These are phyloP conservation scores for Chaetothyriales sp. DNA, from an alignment of 2,329 filamentous ascomycete species.

Conservation along the genomic window DNA sequence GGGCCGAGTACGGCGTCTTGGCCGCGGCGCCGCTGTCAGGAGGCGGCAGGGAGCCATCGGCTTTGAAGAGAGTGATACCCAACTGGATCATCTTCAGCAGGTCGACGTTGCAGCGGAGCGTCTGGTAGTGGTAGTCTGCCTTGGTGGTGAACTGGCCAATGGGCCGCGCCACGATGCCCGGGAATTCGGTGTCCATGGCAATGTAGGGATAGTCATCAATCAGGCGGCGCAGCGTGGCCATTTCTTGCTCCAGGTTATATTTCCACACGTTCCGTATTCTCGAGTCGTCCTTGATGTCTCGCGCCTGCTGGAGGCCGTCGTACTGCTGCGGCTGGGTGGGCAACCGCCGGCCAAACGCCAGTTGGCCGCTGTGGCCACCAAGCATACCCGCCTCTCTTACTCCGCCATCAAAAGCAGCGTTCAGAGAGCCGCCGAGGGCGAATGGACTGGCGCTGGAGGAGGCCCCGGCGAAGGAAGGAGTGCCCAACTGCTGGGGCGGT, in stretches of 20 bases:
- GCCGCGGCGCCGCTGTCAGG: slow-evolving; percentile 44
- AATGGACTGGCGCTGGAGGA: slow-evolving; percentile 16
- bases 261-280: slow-evolving; percentile 95
- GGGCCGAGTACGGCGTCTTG: slow-evolving; percentile 28
- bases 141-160: slow-evolving; percentile 92
- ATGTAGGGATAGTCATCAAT: slow-evolving; percentile 90
- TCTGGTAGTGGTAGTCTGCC: slow-evolving; percentile 98
- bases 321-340: slow-evolving; percentile 47
- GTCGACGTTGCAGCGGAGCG: slow-evolving; percentile 90
- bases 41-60: slow-evolving; percentile 72
- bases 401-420: slow-evolving; percentile 38
- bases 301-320: slow-evolving; percentile 11
- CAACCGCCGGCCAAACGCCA: slow-evolving; percentile 70
- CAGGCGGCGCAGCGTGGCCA: slow-evolving; percentile 67
- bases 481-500: slow-evolving; percentile 49
- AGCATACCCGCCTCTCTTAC: slow-evolving; percentile 44
- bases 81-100: slow-evolving; percentile 96
- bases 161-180: slow-evolving; percentile 88
- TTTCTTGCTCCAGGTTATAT: slow-evolving; percentile 80
- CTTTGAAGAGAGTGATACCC: slow-evolving; percentile 82
- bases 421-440: slow-evolving; percentile 33
- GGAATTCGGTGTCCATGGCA: slow-evolving; percentile 98
- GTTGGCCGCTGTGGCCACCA: slow-evolving; percentile 73
- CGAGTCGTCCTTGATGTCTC: slow-evolving; percentile 43
- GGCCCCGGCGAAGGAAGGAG: slow-evolving; percentile 48